These are phyloP conservation scores for Lichtheimia corymbifera DNA, from an alignment of 371 early-diverging fungal species.

Conservation along the genomic window DNA sequence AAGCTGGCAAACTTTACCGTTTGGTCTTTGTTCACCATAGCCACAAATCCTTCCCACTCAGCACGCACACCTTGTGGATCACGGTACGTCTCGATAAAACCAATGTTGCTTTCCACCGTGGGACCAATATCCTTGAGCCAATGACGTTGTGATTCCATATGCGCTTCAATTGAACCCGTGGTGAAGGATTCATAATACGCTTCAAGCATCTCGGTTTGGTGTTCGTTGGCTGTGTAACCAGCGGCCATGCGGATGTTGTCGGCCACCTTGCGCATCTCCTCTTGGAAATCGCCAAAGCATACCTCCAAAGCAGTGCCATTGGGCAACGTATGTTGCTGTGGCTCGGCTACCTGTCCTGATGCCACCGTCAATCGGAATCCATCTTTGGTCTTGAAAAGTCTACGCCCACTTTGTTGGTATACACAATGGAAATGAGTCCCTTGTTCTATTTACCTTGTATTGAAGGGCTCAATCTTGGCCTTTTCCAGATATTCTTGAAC, in stretches of 20 bases:
- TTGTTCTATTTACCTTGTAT: slow-evolving; percentile 28
- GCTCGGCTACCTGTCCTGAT: slow-evolving; percentile 33
- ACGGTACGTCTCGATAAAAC: slow-evolving; percentile 59
- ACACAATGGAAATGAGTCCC: background rate
- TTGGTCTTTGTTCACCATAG: slow-evolving; percentile 66
- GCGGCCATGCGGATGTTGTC: slow-evolving; percentile 46
- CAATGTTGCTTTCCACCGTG: slow-evolving; percentile 56
- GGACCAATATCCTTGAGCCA: slow-evolving; percentile 69
- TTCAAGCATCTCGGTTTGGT: slow-evolving; percentile 56
- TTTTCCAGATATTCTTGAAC: slow-evolving; percentile 54
- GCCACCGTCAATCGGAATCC: slow-evolving; percentile 34
- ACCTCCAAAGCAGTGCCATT: slow-evolving; percentile 46
- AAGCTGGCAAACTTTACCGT: slow-evolving; percentile 57
- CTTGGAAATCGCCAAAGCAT: slow-evolving; percentile 51
- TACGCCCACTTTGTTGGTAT: background rate
- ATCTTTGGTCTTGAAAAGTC: slow-evolving; percentile 45
- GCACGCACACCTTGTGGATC: slow-evolving; percentile 69
- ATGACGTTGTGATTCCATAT: slow-evolving; percentile 56
- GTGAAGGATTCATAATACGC: slow-evolving; percentile 50
- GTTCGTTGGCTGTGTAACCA: slow-evolving; percentile 54
- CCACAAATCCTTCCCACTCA: slow-evolving; percentile 71
- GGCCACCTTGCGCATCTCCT: slow-evolving; percentile 42
- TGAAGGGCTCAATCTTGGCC: slow-evolving; percentile 32
- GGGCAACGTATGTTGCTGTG: slow-evolving; percentile 17
- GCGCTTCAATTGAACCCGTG: slow-evolving; percentile 59